Conservation (phyloP, 2,329 filamentous ascomycete species). For the Bertia moriformis region DNA sequence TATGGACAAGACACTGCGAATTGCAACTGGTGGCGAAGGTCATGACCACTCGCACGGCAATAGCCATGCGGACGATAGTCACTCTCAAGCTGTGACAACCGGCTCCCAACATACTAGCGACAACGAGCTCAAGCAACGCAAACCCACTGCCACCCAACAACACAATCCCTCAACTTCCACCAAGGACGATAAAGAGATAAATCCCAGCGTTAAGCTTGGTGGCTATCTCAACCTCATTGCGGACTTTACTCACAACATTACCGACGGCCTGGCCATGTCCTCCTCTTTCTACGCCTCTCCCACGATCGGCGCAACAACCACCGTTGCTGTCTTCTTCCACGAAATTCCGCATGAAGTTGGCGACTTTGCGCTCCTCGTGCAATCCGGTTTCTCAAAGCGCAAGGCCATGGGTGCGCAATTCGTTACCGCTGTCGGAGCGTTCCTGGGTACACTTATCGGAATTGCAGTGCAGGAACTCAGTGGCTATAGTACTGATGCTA, state of each 20-base stretch:
- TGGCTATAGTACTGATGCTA: conserved; percentile 25
- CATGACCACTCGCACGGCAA: conserved; percentile 55
- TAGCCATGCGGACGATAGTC: conserved; percentile 7
- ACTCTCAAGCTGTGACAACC: conserved; percentile 7
- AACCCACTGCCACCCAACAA: conserved; percentile 7
- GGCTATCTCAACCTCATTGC: conserved; percentile 90
- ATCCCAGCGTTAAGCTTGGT: conserved; percentile 75
- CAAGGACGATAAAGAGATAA: conserved; percentile 22
- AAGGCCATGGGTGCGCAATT: conserved; percentile 94
- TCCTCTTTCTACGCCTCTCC: conserved; percentile 98
- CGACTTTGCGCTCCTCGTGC: conserved; percentile 88
- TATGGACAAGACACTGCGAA: conserved; percentile 90
- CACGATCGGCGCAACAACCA: conserved; percentile 87
- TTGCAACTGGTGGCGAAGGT: conserved; percentile 73
- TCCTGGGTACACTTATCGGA: conserved; percentile 85
- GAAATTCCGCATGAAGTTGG: conserved; percentile 97
- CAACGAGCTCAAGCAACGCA: conserved; percentile 7
- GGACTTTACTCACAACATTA: conserved; percentile 98
- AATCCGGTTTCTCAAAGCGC: conserved; percentile 86
- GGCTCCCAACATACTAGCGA: conserved; percentile 9
- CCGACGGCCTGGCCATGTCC: conserved; percentile 84
- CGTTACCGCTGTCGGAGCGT: conserved; percentile 75
- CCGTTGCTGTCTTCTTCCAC: conserved; percentile 97
- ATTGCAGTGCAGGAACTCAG: conserved; percentile 86
- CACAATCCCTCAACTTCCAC: conserved; percentile 14